Percentiles rank a stretch among this genome's conserved stretches.
Evolutionary conservation across 768 basidiomycete genomes (phyloP).

Genomic region (Leccinum pellstonianum): DNA sequence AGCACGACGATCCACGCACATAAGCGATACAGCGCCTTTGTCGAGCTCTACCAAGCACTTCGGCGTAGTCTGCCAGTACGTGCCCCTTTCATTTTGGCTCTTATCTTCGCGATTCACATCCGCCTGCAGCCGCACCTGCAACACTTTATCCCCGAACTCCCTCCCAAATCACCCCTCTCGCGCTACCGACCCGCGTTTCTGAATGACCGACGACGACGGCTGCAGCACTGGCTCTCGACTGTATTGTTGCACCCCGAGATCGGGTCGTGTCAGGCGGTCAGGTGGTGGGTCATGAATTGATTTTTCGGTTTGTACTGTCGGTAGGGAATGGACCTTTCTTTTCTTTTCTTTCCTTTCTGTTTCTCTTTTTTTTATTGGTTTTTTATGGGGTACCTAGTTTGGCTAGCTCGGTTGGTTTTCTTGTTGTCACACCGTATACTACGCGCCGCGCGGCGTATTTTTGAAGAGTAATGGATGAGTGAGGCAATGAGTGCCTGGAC

Average conservation of each 20-base stretch:
- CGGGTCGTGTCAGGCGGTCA: conserved; percentile 58
- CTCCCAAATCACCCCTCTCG: conserved; percentile 67
- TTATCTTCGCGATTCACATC: neutral
- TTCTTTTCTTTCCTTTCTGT: neutral
- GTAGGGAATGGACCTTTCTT: neutral
- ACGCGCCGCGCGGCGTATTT: neutral
- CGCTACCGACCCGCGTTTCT: conserved; percentile 69
- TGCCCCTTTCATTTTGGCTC: neutral
- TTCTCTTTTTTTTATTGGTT: neutral
- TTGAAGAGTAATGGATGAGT: too few species aligned
- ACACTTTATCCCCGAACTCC: conserved; percentile 54
- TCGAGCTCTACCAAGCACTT: conserved; percentile 48
- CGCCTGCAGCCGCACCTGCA: conserved; percentile 41
- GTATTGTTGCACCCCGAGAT: conserved; percentile 70
- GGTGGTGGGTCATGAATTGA: conserved; percentile 58
- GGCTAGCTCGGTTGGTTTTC: neutral
- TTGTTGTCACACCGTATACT: neutral
- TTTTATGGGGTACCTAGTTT: neutral
- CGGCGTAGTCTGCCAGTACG: conserved; percentile 53
- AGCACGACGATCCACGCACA: conserved; percentile 63
- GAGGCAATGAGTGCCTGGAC: neutral
- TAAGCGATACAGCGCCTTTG: conserved; percentile 69
- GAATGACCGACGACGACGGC: conserved; percentile 54
- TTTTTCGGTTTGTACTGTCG: neutral
- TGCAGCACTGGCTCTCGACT: conserved; percentile 65